These are phyloP conservation scores for Bacterosira constricta DNA, from an alignment of 108 stramenopile genomes.

Conservation along the genomic window DNA sequence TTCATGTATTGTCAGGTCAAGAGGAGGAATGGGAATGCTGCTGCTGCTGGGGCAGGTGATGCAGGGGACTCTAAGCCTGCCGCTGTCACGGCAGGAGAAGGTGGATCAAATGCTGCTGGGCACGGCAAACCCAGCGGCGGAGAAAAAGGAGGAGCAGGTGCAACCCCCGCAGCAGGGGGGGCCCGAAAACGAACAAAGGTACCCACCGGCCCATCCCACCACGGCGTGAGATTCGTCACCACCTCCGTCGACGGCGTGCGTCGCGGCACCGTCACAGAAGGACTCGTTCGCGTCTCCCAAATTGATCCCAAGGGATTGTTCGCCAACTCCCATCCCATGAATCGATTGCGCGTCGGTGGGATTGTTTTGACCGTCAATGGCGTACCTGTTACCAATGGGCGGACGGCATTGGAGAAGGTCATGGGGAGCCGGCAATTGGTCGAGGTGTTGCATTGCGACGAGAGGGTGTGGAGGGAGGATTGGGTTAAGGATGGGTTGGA, in stretches of 20 bases:
- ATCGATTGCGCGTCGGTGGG: conserved; percentile 27
- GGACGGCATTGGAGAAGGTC: conserved; percentile 30
- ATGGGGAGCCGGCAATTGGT: conserved; percentile 32
- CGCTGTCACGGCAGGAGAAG: conserved; percentile 1
- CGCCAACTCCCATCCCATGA: conserved; percentile 33
- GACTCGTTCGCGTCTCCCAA: conserved; percentile 26
- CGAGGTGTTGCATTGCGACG: conserved; percentile 40
- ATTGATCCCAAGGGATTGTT: conserved; percentile 32
- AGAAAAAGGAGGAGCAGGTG: neutral
- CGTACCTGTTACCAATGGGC: conserved; percentile 21
- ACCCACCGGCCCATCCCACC: neutral
- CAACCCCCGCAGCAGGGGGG: neutral
- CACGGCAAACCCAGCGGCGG: neutral
- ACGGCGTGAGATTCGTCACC: conserved; percentile 35
- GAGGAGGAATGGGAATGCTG: conserved; percentile 13
- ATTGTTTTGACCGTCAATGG: conserved; percentile 38
- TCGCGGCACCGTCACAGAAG: conserved; percentile 17
- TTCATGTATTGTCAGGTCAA: conserved; percentile 42
- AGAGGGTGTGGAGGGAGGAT: conserved; percentile 34
- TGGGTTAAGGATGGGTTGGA: conserved; percentile 28
- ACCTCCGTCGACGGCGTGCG: conserved; percentile 29
- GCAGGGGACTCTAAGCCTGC: too few relatives aligned
- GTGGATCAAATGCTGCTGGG: neutral
- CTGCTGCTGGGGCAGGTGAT: conserved; percentile 3
- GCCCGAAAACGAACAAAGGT: neutral